phyloP scores from a whole-genome alignment of 1,139 yeast species.

The Nakaseomyces kungkrabaensis region DNA sequence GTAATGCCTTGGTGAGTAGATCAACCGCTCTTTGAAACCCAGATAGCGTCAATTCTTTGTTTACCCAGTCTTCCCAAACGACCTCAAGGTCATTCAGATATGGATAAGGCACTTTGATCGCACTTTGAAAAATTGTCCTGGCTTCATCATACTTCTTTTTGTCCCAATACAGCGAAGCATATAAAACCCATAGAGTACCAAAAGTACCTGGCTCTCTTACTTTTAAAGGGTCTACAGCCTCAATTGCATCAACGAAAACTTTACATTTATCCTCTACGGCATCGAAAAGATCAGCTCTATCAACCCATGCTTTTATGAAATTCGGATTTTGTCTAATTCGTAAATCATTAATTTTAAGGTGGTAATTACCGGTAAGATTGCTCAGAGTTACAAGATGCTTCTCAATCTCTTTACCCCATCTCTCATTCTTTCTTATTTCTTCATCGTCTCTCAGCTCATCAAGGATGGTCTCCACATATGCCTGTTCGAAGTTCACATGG shows the following conservation, averaged over 20 bases:
- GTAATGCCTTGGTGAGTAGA: constrained; percentile 44
- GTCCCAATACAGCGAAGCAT: constrained; percentile 55
- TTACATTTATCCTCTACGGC: constrained; percentile 38
- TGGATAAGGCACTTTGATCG: constrained; percentile 61
- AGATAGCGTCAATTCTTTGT: constrained; percentile 44
- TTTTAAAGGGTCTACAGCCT: constrained; percentile 54
- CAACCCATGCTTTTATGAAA: constrained; percentile 59
- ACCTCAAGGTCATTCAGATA: constrained; percentile 55
- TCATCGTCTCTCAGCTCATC: constrained; percentile 24
- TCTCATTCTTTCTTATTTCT: constrained; percentile 5
- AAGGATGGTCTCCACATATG: constrained; percentile 34
- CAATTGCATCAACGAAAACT: constrained; percentile 58
- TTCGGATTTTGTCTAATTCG: constrained; percentile 53
- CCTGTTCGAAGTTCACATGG: constrained; percentile 54
- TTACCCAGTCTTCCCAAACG: constrained; percentile 63
- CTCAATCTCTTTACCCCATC: constrained; percentile 28
- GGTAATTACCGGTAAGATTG: constrained; percentile 44
- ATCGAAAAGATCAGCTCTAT: constrained; percentile 41
- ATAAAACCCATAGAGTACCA: constrained; percentile 57
- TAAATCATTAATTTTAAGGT: constrained; percentile 54
- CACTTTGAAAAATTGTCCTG: constrained; percentile 51
- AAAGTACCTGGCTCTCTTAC: constrained; percentile 36
- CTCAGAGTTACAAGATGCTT: constrained; percentile 45
- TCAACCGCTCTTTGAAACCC: constrained; percentile 44
- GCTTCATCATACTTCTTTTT: constrained; percentile 52